phyloP scores from a whole-genome alignment of 2,329 filamentous ascomycete genomes.

The Aspergillus ibericus region DNA sequence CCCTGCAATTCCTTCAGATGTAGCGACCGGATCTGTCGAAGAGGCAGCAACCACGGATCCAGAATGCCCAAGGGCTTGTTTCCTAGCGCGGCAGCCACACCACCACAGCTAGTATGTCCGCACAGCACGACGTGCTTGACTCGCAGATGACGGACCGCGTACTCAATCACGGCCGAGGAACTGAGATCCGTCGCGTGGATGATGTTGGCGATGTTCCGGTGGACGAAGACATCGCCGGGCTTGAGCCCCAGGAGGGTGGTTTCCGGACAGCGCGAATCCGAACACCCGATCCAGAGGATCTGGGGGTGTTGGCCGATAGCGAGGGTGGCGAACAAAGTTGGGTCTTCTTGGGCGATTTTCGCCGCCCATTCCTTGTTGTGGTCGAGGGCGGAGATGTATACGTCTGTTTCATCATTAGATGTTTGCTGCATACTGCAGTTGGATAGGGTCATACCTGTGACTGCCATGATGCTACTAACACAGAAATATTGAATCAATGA shows the following conservation, averaged over 20 bases:
- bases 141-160: conserved; percentile 35
- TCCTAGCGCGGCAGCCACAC: conserved; percentile 62
- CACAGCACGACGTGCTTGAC: conserved; percentile 71
- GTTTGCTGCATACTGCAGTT: neutral
- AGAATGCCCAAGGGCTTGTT: conserved; percentile 68
- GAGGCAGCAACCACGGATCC: conserved; percentile 69
- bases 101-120: conserved; percentile 68
- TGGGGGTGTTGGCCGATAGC: conserved; percentile 66
- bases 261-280: conserved; percentile 34
- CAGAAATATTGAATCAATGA: neutral
- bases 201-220: conserved; percentile 37
- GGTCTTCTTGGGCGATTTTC: conserved; percentile 49
- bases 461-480: neutral
- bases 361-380: conserved; percentile 1
- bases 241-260: conserved; percentile 35
- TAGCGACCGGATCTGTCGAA: conserved; percentile 71
- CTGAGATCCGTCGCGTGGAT: conserved; percentile 32
- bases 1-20: conserved; percentile 67
- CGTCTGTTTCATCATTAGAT: neutral
- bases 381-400: neutral
- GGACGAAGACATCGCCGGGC: conserved; percentile 35
- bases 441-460: neutral
- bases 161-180: conserved; percentile 34
- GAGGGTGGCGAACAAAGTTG: conserved; percentile 65
- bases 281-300: conserved; percentile 56